These are phyloP conservation scores for Vanderwaltozyma yarrowii DNA, from an alignment of 805 yeast species.

Conservation along the genomic window DNA sequence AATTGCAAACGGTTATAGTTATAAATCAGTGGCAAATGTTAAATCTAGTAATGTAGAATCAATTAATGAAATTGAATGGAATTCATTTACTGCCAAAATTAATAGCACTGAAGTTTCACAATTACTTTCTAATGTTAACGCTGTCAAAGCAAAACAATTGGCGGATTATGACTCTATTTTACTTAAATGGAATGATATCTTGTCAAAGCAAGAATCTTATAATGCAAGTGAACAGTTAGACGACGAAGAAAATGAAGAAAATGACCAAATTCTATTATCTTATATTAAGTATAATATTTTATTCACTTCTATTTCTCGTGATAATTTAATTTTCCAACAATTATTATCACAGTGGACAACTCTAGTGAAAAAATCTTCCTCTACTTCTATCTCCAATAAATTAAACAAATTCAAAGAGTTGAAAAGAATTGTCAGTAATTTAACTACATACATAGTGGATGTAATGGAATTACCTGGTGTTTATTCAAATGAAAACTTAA, in stretches of 20 bases:
- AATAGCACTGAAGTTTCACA: slow-evolving; percentile 65
- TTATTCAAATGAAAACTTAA: slow-evolving; percentile 66
- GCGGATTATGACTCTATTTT: slow-evolving; percentile 47
- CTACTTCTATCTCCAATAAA: slow-evolving; percentile 17
- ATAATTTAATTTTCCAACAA: slow-evolving; percentile 38
- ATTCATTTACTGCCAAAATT: slow-evolving; percentile 52
- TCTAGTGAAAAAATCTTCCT: slow-evolving; percentile 3
- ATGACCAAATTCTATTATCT: slow-evolving; percentile 64
- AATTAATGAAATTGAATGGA: slow-evolving; percentile 42
- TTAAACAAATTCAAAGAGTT: slow-evolving; percentile 26
- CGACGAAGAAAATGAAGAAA: slow-evolving; percentile 50
- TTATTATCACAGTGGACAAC: slow-evolving; percentile 22
- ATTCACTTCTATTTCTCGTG: slow-evolving; percentile 64
- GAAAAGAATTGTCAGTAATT: slow-evolving; percentile 30
- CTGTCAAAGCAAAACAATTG: slow-evolving; percentile 30
- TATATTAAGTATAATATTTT: slow-evolving; percentile 62
- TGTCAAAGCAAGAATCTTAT: slow-evolving; percentile 47
- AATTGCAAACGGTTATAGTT: slow-evolving; percentile 17
- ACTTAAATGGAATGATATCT: slow-evolving; percentile 59
- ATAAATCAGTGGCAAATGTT: slow-evolving; percentile 2
- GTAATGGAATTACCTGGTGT: slow-evolving; percentile 86
- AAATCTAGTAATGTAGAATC: slow-evolving; percentile 16
- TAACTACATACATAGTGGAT: slow-evolving; percentile 45
- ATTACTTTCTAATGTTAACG: slow-evolving; percentile 36
- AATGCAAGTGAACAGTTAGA: slow-evolving; percentile 35